Conservation (phyloP, 2,329 filamentous ascomycete genomes). For the Pyricularia pennisetigena region DNA sequence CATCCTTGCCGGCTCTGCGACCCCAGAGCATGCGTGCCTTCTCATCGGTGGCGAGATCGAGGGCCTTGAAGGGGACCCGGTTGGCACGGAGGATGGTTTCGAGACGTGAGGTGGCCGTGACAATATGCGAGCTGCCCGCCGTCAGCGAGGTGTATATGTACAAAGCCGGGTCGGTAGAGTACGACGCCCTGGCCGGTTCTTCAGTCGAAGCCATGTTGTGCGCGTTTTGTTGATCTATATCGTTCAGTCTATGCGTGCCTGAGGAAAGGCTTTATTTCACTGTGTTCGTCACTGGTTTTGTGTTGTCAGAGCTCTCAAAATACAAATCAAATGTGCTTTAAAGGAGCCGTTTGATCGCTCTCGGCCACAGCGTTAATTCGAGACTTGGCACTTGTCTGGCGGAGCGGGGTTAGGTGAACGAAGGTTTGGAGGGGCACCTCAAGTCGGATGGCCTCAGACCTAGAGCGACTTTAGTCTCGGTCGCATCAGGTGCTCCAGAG, state of each 20-base stretch:
- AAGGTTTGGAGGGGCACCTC: not conserved
- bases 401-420: not conserved
- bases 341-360: not conserved
- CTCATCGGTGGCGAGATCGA: slow-evolving; percentile 86
- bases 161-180: slow-evolving; percentile 57
- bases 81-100: slow-evolving; percentile 96
- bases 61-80: slow-evolving; percentile 82
- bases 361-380: not conserved
- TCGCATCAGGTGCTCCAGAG: not conserved
- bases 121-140: slow-evolving; percentile 88
- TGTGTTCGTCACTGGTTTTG: not conserved
- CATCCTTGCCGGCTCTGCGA: slow-evolving; percentile 66
- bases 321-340: not conserved
- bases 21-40: slow-evolving; percentile 84
- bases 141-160: slow-evolving; percentile 97
- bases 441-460: not conserved
- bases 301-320: not conserved
- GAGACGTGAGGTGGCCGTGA: slow-evolving; percentile 89
- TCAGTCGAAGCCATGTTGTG: not conserved
- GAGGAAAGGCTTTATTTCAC: not conserved
- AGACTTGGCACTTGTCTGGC: not conserved
- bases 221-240: not conserved
- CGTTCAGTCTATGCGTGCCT: not conserved
- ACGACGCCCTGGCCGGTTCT: slow-evolving; percentile 19
- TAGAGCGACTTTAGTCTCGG: not conserved